Evolutionary conservation across 768 basidiomycete genomes (phyloP), one percentile per base, ranked within the genome.

Genomic region (Pulveroboletus frians): DNA sequence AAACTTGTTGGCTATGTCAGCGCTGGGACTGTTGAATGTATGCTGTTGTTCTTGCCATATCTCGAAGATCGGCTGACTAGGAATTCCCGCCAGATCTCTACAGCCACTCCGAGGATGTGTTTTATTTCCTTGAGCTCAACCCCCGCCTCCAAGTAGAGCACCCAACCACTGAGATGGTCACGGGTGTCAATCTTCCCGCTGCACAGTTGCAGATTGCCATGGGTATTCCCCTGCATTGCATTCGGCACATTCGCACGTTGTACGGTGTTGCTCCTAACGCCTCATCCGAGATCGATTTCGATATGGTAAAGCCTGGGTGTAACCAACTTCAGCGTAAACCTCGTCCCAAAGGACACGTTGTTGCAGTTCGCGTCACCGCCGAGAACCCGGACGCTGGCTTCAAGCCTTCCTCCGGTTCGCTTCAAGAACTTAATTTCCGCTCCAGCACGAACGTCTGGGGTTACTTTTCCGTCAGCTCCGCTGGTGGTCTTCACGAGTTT

Each of bases 401-500:
- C 79, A 99, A 99, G 71, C 96, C 96, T 1, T 98, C 96, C 2
- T 94, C 92, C 3, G 96, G 96, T 55, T 87, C 89, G 34, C 76
- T 99, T 14, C 96, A 98, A 68, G 96, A 98, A 65, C 89, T 99
- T 58, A 99, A 98, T 71, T 99, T 99, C 85, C 86, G 96, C 50
- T 97, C 94, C 23, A 96, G 89, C 70, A 97, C 92, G 39, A 99
- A 99, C 54, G 96, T 99, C 39, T 99, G 96, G 96, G 96, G 96
- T 53, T 99, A 99, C 74, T 99, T 99, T 78, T 98, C 96, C 14
- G 96, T 99, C 60, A 83, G 82, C 38, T 86, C 87, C 13, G 87
- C 94, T 9, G 96, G 96, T 66, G 96, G 95, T 68, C 80, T 99
- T 46, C 96, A 99, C 71, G 94, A 99, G 69, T 98, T 93, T 61